Evolutionary conservation across 306 rosid species (phyloP), one percentile per base, ranked within the genome.

Genomic region (Vicia villosa): DNA sequence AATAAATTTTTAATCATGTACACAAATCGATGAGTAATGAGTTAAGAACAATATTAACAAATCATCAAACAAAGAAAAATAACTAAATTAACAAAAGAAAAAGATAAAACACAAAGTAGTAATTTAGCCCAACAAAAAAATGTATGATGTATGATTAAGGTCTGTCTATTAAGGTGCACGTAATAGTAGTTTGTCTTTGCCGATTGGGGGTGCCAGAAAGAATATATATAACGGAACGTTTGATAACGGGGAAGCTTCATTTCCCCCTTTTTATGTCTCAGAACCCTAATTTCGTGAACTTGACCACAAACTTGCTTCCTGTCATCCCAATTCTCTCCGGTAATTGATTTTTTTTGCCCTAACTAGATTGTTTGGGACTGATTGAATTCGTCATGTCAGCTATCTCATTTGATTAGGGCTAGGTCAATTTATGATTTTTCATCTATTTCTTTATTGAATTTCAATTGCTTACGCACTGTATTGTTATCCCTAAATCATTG

Each of bases 261-360:
- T 66, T 56, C 30, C 64, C 46, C 57, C 12, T 52, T 28, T 24
- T n/a, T 3, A 16, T 11, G 13, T 37, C 63, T 17, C 19, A 40
- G 69, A 82, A 77, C 91, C 87, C 91, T 84, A 84, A 80, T 68
- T 69, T 51, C 55, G 43, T 26, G 14, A 52, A 19, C 15, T 37
- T 50, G 36, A 20, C 37, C 1, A n/a, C 3, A 13, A 13, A 43
- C 73, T 13, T 30, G 21, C 57, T 17, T 24, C 40, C 62, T 43
- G 9, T 62, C 46, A 60, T 65, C 45, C 36, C 28, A 42, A 37
- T 50, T 51, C 50, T 68, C 83, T 65, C 80, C 73, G 87, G 89
- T 83, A 71, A 24, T 34, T 4, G 12, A 21, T 73, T 76, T 38
- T n/a, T 3, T 34, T 50, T 50, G 12, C 42, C 59, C 17, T 50